Evolutionary conservation across 2,329 filamentous ascomycete species (phyloP).

Genomic region (Colletotrichum godetiae): DNA sequence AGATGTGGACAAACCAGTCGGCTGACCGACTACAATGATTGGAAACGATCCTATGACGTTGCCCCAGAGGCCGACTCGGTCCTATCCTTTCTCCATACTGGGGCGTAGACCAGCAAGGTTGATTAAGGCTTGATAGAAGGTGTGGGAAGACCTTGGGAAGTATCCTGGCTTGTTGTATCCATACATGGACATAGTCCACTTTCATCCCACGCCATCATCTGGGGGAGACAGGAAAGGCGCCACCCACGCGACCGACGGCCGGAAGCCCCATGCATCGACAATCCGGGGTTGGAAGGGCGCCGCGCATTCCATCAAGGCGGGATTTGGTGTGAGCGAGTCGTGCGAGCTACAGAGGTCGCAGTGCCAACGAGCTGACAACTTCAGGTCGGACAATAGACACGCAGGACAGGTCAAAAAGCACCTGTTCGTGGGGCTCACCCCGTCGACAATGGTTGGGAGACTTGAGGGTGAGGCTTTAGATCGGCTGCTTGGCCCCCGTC

Average conservation of each 20-base stretch:
- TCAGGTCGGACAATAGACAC: background rate
- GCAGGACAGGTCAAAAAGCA: background rate
- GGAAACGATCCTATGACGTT: constrained; percentile 29
- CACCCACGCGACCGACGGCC: constrained; percentile 16
- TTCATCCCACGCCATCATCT: background rate
- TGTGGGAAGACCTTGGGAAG: constrained; percentile 10
- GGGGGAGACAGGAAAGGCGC: constrained; percentile 6
- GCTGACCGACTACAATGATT: constrained; percentile 11
- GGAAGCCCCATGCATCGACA: constrained; percentile 8
- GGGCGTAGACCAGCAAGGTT: constrained; percentile 24
- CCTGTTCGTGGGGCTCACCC: constrained; percentile 6
- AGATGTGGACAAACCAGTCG: constrained; percentile 4
- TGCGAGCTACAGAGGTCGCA: background rate
- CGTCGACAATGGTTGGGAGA: constrained; percentile 19
- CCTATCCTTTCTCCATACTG: constrained; percentile 23
- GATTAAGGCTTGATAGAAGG: background rate
- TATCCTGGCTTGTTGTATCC: constrained; percentile 3
- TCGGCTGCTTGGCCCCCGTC: constrained; percentile 33
- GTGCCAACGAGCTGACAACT: background rate
- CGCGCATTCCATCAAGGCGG: background rate
- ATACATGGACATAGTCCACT: constrained; percentile 7
- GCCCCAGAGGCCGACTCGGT: constrained; percentile 28
- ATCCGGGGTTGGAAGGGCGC: constrained; percentile 18
- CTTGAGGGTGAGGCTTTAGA: constrained; percentile 24
- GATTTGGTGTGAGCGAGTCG: background rate